Evolutionary conservation across 441 rosid genomes (phyloP).

Genomic region (Viola pubescens): DNA sequence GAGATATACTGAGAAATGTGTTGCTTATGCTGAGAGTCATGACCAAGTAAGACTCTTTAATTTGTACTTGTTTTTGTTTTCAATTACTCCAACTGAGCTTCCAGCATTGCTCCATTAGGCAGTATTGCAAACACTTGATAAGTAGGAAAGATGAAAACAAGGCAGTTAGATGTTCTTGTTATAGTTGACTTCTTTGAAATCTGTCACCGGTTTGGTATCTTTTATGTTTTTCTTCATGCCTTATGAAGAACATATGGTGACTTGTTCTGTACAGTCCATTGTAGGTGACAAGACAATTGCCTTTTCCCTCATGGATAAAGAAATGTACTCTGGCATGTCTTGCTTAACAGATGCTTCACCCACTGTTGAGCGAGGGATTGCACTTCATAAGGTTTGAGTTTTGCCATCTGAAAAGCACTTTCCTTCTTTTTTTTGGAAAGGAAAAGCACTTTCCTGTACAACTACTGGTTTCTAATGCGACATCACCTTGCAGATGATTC

Average conservation of each 20-base stretch:
- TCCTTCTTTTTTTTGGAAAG: background rate
- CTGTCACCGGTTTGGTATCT: background rate
- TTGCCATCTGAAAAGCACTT: conserved; percentile 4
- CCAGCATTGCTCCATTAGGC: background rate
- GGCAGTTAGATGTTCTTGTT: background rate
- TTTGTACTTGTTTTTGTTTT: conserved; percentile 14
- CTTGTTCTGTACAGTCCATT: conserved; percentile 47
- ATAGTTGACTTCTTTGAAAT: conserved; percentile 1
- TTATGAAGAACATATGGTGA: conserved; percentile 7
- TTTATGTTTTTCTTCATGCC: conserved; percentile 6
- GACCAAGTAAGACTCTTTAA: conserved; percentile 50
- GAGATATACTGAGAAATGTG: conserved; percentile 69
- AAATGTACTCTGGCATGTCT: conserved; percentile 81
- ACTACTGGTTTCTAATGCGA: background rate
- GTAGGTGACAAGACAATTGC: conserved; percentile 83
- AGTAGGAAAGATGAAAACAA: background rate
- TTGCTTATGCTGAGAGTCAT: conserved; percentile 85
- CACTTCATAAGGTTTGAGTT: conserved; percentile 68
- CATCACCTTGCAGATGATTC: conserved; percentile 56
- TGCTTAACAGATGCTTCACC: conserved; percentile 54
- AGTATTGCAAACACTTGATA: background rate
- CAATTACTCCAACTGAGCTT: conserved; percentile 3
- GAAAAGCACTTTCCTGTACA: background rate
- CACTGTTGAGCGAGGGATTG: conserved; percentile 57
- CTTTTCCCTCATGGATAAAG: conserved; percentile 64